Conservation (phyloP, 305 asterid genomes). For the Rubia balearica region DNA sequence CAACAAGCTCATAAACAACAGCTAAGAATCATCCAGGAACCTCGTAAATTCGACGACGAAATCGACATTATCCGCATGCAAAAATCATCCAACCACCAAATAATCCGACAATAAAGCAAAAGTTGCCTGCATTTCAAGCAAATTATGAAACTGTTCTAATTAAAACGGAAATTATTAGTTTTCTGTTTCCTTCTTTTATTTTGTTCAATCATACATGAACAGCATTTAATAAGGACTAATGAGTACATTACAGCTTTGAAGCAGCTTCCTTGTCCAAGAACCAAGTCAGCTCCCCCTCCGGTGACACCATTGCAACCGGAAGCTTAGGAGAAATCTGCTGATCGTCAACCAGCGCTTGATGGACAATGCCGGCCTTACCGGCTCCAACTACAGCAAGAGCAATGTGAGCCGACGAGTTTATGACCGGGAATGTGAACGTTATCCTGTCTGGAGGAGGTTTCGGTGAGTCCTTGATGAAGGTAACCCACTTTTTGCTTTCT, state of each 20-base stretch:
- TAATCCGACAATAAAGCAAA: too few species aligned
- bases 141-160: neutral
- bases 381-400: slow-evolving; percentile 75
- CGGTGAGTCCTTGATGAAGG: slow-evolving; percentile 81
- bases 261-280: slow-evolving; percentile 82
- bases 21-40: too few species aligned
- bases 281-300: slow-evolving; percentile 71
- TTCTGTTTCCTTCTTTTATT: neutral
- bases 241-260: slow-evolving; percentile 38
- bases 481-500: slow-evolving; percentile 63
- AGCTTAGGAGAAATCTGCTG: slow-evolving; percentile 24
- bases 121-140: neutral
- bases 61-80: too few species aligned
- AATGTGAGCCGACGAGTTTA: slow-evolving; percentile 58
- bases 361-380: slow-evolving; percentile 43
- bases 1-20: too few species aligned
- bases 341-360: slow-evolving; percentile 30
- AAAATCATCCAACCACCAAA: too few species aligned
- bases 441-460: slow-evolving; percentile 90
- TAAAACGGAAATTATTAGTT: neutral
- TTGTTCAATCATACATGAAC: neutral
- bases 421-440: slow-evolving; percentile 87
- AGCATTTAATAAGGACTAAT: neutral
- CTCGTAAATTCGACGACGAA: too few species aligned
- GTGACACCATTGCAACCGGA: slow-evolving; percentile 52